Base-by-base conservation (phyloP, 2,329 filamentous ascomycete species). In the Graphilbum fragrans region DNA sequence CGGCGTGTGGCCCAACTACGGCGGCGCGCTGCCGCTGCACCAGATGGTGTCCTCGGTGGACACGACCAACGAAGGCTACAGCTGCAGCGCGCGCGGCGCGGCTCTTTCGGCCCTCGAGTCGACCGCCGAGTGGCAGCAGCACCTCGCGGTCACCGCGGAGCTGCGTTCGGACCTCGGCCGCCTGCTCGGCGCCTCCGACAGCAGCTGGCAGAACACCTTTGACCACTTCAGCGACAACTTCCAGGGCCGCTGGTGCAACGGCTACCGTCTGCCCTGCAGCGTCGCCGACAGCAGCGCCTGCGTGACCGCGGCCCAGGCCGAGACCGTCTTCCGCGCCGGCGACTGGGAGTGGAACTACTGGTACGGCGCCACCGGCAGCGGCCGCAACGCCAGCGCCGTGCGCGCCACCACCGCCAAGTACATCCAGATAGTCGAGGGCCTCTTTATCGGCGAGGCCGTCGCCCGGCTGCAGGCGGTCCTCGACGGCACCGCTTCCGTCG, bases 271-370 rank as follows among this genome's bases (percentile, higher is more conserved):
- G 29, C 41, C 41, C n/a, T 42, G 41, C 41, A 42, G 41, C 31
- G 17, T 16, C 1, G 22, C 17, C 29, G 16, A 34, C 21, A 3
- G 2, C 17, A 29, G 17, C 21, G 31, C 12, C n/a, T 42, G 41
- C 29, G 41, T 42, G 11, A 38, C 19, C 17, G 41, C 38, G 3
- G 29, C 10, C 29, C 41, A 42, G 41, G 41, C 35, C n/a, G 22
- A 38, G 6, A 38, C 22, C 18, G 41, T 42, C 29, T 42, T 42
- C 31, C 41, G 41, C 5, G 41, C 41, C 22, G 41, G 41, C 16
- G 41, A 42, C 41, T 42, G 41, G 41, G 37, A 38, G 41, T 42
- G 41, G 41, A 42, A 38, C 36, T 42, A 42, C 36, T 42, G 21
- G 19, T 42, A 25, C 16, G 35, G 27, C 16, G 32, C 29, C 22